A percentile compares a stretch with the other conserved stretches of the same genome.
Evolutionary conservation across 2,329 filamentous ascomycete species (phyloP).

Genomic region (Diaporthe sp.): DNA sequence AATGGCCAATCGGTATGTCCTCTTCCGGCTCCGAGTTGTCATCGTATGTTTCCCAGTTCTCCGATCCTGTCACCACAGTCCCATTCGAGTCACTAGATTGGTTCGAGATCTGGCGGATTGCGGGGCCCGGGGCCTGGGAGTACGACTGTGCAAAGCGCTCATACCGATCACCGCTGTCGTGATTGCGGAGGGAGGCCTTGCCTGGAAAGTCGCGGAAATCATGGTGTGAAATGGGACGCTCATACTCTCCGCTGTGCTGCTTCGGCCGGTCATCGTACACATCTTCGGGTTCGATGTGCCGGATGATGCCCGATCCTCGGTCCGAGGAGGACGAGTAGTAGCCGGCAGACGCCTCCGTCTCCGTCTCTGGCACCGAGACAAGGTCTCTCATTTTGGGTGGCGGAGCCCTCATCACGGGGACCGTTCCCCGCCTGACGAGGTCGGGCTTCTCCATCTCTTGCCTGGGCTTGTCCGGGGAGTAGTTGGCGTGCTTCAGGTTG

Average conservation of each 20-base stretch:
- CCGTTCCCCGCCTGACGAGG: constrained; percentile 59
- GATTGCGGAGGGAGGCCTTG: constrained; percentile 37
- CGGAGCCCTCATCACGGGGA: constrained; percentile 73
- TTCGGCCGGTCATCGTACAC: constrained; percentile 78
- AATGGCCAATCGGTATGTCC: constrained; percentile 81
- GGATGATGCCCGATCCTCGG: constrained; percentile 68
- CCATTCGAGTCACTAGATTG: constrained; percentile 64
- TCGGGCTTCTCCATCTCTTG: constrained; percentile 54
- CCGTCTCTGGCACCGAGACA: constrained; percentile 63
- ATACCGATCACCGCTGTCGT: constrained; percentile 45
- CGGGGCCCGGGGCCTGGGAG: constrained; percentile 58
- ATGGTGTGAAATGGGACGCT: constrained; percentile 52
- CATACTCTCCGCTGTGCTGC: constrained; percentile 50
- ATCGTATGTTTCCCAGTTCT: constrained; percentile 98
- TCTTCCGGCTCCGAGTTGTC: constrained; percentile 83
- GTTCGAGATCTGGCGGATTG: constrained; percentile 76
- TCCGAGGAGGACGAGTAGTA: constrained; percentile 62
- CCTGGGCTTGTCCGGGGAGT: constrained; percentile 82
- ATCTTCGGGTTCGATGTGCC: constrained; percentile 81
- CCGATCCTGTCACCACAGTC: constrained; percentile 84
- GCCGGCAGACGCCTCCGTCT: constrained; percentile 64
- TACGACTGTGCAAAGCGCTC: constrained; percentile 52
- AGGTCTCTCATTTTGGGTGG: constrained; percentile 95
- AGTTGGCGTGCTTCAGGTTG: constrained; percentile 78
- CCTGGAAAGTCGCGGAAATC: constrained; percentile 56